These are phyloP conservation scores for Aureobasidium sp. DNA, from an alignment of 2,329 filamentous ascomycete species.

Conservation along the genomic window DNA sequence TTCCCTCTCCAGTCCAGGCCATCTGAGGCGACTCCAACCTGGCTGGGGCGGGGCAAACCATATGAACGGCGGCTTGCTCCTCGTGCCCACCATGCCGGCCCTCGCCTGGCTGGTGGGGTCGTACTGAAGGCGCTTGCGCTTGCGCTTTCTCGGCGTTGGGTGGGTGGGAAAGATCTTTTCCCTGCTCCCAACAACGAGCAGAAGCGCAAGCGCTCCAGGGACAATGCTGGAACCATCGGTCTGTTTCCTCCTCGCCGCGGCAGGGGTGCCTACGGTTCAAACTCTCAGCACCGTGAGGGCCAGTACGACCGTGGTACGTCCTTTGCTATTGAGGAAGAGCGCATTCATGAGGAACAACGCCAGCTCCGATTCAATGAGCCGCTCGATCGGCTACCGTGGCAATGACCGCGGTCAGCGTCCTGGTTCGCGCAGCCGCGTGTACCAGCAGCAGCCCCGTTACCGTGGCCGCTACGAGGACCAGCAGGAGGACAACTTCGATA, in stretches of 20 bases:
- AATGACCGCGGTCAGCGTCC: not conserved
- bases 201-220: constrained; percentile 78
- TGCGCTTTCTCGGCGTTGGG: too few relatives aligned
- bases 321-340: constrained; percentile 27
- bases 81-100: not conserved
- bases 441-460: not conserved
- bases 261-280: constrained; percentile 60
- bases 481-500: constrained; percentile 3
- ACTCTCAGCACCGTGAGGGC: constrained; percentile 63
- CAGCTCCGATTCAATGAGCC: not conserved
- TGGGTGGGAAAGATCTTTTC: constrained; percentile 37
- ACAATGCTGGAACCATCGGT: constrained; percentile 80
- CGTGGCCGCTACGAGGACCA: not conserved
- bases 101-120: too few relatives aligned
- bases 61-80: not conserved
- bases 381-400: not conserved
- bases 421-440: not conserved
- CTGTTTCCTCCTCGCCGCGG: constrained; percentile 63
- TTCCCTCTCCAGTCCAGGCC: not conserved
- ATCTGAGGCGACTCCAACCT: not conserved
- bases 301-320: constrained; percentile 74
- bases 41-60: not conserved
- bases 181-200: constrained; percentile 73
- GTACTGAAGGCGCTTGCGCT: too few relatives aligned
- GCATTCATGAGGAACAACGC: not conserved